Percentiles rank a stretch among this genome's conserved stretches.
phyloP scores from a whole-genome alignment of 2,329 filamentous ascomycete species.

The Trichocomaceae sp. region DNA sequence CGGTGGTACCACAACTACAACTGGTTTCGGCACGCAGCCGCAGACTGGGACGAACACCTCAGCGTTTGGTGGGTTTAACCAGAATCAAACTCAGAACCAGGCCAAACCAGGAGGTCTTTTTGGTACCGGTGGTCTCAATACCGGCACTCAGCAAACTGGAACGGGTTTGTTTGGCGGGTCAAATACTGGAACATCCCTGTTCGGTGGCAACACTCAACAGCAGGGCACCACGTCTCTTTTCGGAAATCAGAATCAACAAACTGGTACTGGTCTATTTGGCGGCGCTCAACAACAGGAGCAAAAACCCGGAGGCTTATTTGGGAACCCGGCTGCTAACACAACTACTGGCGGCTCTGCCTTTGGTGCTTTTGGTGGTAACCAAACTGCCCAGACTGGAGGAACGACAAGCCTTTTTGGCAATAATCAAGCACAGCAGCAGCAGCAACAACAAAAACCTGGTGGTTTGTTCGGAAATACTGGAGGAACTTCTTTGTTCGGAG shows the following conservation, averaged over 20 bases:
- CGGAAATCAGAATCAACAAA: slow-evolving; percentile 28
- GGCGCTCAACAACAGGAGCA: slow-evolving; percentile 27
- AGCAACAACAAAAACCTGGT: slow-evolving; percentile 42
- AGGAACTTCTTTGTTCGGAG: slow-evolving; percentile 42
- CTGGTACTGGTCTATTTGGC: slow-evolving; percentile 30
- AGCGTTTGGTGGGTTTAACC: slow-evolving; percentile 40
- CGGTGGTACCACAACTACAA: slow-evolving; percentile 34
- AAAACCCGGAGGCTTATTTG: slow-evolving; percentile 30
- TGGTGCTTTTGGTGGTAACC: slow-evolving; percentile 38
- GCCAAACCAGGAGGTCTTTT: slow-evolving; percentile 31
- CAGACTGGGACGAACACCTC: slow-evolving; percentile 13
- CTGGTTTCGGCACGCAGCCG: slow-evolving; percentile 40
- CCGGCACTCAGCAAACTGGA: slow-evolving; percentile 33
- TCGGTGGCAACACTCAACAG: slow-evolving; percentile 35
- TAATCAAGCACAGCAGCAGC: slow-evolving; percentile 44
- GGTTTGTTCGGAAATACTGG: slow-evolving; percentile 47
- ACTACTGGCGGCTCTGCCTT: slow-evolving; percentile 24
- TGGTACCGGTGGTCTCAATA: slow-evolving; percentile 33
- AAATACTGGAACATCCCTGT: slow-evolving; percentile 27
- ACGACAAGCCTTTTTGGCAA: slow-evolving; percentile 39
- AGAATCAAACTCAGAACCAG: slow-evolving; percentile 31
- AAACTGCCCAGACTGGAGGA: slow-evolving; percentile 35
- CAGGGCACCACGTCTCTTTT: slow-evolving; percentile 37
- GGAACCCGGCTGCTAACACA: slow-evolving; percentile 41
- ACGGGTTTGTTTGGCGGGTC: slow-evolving; percentile 40